Conservation (phyloP, 495 filamentous ascomycete genomes). For the Rostrohypoxylon terebratum region DNA sequence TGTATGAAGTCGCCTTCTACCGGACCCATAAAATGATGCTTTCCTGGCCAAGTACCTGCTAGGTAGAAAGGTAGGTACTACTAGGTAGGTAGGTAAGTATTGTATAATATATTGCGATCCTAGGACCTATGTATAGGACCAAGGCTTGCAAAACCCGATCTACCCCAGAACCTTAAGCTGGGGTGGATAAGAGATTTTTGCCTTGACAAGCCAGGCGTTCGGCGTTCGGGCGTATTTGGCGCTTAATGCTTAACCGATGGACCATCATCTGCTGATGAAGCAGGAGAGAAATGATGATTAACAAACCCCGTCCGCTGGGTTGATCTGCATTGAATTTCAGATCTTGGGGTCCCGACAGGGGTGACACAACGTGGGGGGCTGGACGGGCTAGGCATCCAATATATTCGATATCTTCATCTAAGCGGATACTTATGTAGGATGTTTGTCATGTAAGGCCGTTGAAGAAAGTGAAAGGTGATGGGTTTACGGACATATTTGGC, state of each 20-base stretch:
- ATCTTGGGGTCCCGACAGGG: constrained; percentile 36
- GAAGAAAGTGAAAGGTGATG: constrained; percentile 12
- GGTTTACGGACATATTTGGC: not conserved
- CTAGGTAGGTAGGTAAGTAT: too few species aligned
- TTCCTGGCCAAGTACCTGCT: constrained; percentile 9
- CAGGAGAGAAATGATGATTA: constrained; percentile 37
- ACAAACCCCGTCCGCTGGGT: constrained; percentile 28
- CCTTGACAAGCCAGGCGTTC: constrained; percentile 11
- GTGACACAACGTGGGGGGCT: constrained; percentile 38
- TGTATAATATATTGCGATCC: too few species aligned
- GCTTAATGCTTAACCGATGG: constrained; percentile 17
- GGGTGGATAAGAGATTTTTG: constrained; percentile 20
- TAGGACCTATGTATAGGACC: not conserved
- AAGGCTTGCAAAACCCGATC: constrained; percentile 11
- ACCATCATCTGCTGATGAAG: constrained; percentile 28
- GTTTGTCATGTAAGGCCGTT: not conserved
- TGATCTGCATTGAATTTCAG: constrained; percentile 41
- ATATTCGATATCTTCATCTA: constrained; percentile 26
- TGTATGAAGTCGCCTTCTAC: constrained; percentile 9
- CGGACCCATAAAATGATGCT: constrained; percentile 13
- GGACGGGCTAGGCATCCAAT: constrained; percentile 22
- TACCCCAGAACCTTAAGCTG: constrained; percentile 19
- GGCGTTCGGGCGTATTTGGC: constrained; percentile 6
- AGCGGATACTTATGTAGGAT: not conserved
- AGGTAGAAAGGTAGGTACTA: too few species aligned